Conservation (phyloP, 2,329 filamentous ascomycete genomes). For the Penicillium sp. region DNA sequence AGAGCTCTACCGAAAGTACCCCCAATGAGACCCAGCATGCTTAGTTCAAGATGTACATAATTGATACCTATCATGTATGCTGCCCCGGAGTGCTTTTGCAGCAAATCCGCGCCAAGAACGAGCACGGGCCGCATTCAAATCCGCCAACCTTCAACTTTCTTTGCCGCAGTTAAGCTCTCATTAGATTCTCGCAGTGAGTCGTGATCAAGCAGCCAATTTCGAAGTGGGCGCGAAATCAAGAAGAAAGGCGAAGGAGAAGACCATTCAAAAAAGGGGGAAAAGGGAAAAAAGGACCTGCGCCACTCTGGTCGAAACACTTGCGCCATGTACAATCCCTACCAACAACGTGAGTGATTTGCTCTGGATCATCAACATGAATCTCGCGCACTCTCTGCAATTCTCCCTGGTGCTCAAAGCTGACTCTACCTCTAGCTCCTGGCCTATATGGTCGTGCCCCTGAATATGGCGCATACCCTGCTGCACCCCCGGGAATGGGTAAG, state of each 20-base stretch:
- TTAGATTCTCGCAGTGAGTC: neutral
- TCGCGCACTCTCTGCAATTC: neutral
- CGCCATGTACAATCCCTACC: conserved; percentile 52
- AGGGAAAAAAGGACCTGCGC: neutral
- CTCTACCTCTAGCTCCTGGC: conserved; percentile 37
- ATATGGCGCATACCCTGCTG: conserved; percentile 73
- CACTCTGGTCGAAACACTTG: conserved; percentile 9
- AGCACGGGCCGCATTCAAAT: conserved; percentile 20
- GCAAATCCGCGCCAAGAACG: conserved; percentile 15
- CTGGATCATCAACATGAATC: neutral
- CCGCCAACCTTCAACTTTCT: conserved; percentile 17
- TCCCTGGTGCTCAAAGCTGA: conserved; percentile 13
- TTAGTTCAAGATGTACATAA: too few species aligned
- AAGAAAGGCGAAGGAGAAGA: too few species aligned
- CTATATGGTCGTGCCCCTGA: conserved; percentile 76
- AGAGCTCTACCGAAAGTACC: too few species aligned
- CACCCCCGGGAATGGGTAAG: conserved; percentile 82
- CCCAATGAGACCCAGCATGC: too few species aligned
- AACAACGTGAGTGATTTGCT: conserved; percentile 36
- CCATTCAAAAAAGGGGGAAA: too few species aligned
- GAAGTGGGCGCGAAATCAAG: too few species aligned
- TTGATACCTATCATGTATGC: too few species aligned
- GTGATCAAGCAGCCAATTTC: neutral
- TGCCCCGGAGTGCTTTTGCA: too few species aligned
- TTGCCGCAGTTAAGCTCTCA: neutral